Conservation (phyloP, 441 rosid genomes). For the Arabidopsis lyrata region DNA sequence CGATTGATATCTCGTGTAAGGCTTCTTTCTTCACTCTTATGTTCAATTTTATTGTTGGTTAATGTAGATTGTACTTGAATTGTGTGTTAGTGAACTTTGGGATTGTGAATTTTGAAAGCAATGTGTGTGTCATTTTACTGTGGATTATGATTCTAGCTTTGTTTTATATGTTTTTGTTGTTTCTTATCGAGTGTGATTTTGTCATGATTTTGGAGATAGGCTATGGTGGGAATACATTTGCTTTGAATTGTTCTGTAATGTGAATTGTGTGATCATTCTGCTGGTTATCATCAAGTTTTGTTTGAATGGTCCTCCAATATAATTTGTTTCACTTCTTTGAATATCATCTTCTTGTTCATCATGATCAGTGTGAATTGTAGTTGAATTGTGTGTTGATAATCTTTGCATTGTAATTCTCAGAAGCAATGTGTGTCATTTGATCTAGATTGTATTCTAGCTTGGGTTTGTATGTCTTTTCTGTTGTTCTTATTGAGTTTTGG, state of each 20-base stretch:
- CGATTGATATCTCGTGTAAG: conserved; percentile 92
- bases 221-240: too few relatives aligned
- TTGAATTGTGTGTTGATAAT: conserved; percentile 12
- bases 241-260: too few relatives aligned
- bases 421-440: conserved; percentile 9
- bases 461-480: background rate
- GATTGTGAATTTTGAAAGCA: background rate
- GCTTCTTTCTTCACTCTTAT: conserved; percentile 25
- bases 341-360: background rate
- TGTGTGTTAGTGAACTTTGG: conserved; percentile 17
- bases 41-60: conserved; percentile 4
- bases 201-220: too few relatives aligned
- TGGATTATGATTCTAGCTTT: conserved; percentile 18
- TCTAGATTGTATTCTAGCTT: conserved; percentile 12
- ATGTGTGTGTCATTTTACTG: background rate
- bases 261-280: too few relatives aligned
- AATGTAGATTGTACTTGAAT: conserved; percentile 25
- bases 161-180: too few relatives aligned
- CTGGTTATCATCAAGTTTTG: too few relatives aligned
- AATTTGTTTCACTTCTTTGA: too few relatives aligned
- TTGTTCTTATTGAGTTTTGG: background rate
- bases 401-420: background rate
- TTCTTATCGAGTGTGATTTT: background rate
- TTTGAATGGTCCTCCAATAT: too few relatives aligned
- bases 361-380: conserved; percentile 11